These are phyloP conservation scores for Erodium trifolium DNA, from an alignment of 441 rosid genomes.

Conservation along the genomic window DNA sequence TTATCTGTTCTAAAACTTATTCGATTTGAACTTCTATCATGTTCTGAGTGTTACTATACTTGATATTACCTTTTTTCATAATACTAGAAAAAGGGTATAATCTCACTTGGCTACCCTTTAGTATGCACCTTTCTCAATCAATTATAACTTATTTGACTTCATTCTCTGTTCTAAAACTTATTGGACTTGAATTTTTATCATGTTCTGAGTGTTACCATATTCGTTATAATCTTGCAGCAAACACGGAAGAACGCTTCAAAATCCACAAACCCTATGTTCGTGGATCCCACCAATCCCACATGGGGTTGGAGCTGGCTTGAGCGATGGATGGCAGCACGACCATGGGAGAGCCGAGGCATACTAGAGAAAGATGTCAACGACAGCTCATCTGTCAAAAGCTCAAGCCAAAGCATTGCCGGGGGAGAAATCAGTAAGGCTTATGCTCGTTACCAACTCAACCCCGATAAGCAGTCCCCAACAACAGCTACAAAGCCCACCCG, in stretches of 20 bases:
- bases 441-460: constrained; percentile 60
- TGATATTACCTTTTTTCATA: too few species aligned
- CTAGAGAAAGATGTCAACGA: constrained; percentile 46
- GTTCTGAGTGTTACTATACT: too few species aligned
- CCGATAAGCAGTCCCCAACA: constrained; percentile 41
- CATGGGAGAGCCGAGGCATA: constrained; percentile 56
- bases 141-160: too few species aligned
- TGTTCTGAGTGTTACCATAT: too few species aligned
- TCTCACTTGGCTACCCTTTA: too few species aligned
- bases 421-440: constrained; percentile 56
- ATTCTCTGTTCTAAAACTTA: too few species aligned
- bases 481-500: too few species aligned
- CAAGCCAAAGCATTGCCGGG: constrained; percentile 24
- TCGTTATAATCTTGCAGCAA: constrained; percentile 31
- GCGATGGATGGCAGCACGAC: constrained; percentile 77
- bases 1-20: too few species aligned
- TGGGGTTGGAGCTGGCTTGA: constrained; percentile 83
- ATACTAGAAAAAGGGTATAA: too few species aligned
- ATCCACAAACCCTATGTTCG: constrained; percentile 39
- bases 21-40: too few species aligned
- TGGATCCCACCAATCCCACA: constrained; percentile 50
- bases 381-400: constrained; percentile 38
- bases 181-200: too few species aligned
- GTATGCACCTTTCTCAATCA: too few species aligned
- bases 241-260: constrained; percentile 44